Base-by-base conservation (phyloP, 305 asterid genomes). In the Fraxinus platypoda region DNA sequence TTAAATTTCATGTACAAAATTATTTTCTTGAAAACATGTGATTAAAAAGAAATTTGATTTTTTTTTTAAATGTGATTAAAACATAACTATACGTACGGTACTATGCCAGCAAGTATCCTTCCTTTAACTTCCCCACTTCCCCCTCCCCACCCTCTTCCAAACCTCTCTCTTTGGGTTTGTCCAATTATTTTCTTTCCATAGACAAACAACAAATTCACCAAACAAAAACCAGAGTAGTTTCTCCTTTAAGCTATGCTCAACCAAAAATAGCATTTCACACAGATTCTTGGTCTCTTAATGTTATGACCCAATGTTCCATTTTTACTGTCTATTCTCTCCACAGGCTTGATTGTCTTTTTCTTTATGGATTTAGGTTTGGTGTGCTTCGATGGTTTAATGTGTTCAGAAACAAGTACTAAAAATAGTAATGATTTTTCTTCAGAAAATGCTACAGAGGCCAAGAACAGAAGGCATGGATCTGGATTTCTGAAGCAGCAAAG, bases 301-400 rank as follows among this genome's bases (percentile, higher is more conserved):
- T 52, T 74, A 76, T 28, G 38, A 75, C 85, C 81, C 85, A 81
- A 82, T 84, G 80, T 87, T 46, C 80, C 86, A 87, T 86, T 59
- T 78, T 68, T 73, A 57, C 81, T 57, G 33, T 70, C 17, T 30
- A 28, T 62, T 74, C 75, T 33, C 19, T 31, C 35, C 37, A 3
- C 75, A 72, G 68, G 75, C 83, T 81, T 75, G 30, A 38, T 26
- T 2, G 76, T 77, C 12, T 54, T 57, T 30, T 68, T 80, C 77
- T 82, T 30, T 31, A 94, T 92, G 98, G 97, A 94, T 86, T 91
- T 92, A 81, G 92, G 86, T 35, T 83, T 77, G 43, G 89, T 92
- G 88, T 88, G 88, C 34, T 85, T 90, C 75, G 97, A 90, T 54
- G 82, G 78, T 80, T 77, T 84, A 19, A 76, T 83, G 80, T 59